These are phyloP conservation scores for Penicillium soppii DNA, from an alignment of 495 filamentous ascomycete species.

Conservation along the genomic window DNA sequence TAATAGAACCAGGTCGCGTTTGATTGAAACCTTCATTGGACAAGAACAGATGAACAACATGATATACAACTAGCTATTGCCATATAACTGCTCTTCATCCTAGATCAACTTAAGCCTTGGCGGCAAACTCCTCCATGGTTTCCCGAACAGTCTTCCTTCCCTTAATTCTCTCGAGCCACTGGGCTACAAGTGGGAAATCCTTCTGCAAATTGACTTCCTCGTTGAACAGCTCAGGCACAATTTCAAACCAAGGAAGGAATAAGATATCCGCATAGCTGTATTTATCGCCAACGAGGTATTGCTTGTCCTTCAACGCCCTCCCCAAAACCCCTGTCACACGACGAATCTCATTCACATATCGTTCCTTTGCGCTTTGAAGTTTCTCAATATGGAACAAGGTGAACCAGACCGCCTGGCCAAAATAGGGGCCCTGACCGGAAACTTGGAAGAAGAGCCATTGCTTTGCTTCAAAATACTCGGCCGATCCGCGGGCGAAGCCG, in stretches of 20 bases:
- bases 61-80: too few species aligned
- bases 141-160: too few species aligned
- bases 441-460: conserved; percentile 70
- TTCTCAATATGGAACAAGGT: conserved; percentile 53
- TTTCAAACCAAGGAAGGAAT: conserved; percentile 53
- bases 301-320: conserved; percentile 43
- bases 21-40: too few species aligned
- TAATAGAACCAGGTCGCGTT: too few species aligned
- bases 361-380: conserved; percentile 54
- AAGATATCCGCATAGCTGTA: conserved; percentile 58
- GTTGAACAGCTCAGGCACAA: conserved; percentile 14
- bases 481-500: conserved; percentile 48
- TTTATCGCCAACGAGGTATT: conserved; percentile 61
- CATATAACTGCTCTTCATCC: too few species aligned
- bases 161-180: too few species aligned
- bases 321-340: conserved; percentile 62
- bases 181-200: too few species aligned
- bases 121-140: too few species aligned
- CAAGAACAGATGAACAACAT: too few species aligned
- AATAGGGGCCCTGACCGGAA: conserved; percentile 69
- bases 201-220: conserved; percentile 31
- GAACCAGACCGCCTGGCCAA: conserved; percentile 60
- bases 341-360: conserved; percentile 59
- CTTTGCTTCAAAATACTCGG: conserved; percentile 52
- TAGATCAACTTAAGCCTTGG: too few species aligned